phyloP scores from a whole-genome alignment of 345 rosid genomes.

The Salix purpurea region DNA sequence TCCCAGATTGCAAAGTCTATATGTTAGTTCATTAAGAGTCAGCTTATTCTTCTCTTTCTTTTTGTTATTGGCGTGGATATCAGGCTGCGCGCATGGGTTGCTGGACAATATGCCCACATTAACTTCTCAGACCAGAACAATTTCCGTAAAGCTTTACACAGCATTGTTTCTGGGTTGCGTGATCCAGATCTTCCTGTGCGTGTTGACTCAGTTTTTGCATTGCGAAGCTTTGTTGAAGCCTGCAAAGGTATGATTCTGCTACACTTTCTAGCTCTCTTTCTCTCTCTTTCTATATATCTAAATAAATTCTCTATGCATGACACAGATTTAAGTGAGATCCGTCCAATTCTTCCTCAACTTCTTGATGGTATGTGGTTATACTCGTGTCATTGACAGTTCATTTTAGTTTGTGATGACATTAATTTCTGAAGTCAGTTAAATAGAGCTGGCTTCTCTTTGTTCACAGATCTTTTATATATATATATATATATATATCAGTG shows the following conservation, averaged over 20 bases:
- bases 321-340: slow-evolving; percentile 94
- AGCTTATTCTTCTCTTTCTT: neutral
- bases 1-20: neutral
- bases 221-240: slow-evolving; percentile 91
- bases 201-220: slow-evolving; percentile 95
- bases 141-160: slow-evolving; percentile 73
- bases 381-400: neutral
- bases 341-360: slow-evolving; percentile 91
- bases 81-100: slow-evolving; percentile 94
- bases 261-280: neutral
- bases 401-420: neutral
- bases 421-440: neutral
- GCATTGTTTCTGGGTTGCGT: slow-evolving; percentile 87
- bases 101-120: slow-evolving; percentile 90
- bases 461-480: neutral
- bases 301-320: neutral
- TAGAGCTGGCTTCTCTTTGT: neutral
- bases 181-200: slow-evolving; percentile 97
- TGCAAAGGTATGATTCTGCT: slow-evolving; percentile 54
- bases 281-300: neutral
- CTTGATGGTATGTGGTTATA: slow-evolving; percentile 65
- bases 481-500: neutral
- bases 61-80: slow-evolving; percentile 12
- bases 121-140: slow-evolving; percentile 76
- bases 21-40: neutral